Conservation (phyloP, 2,329 filamentous ascomycete genomes). For the Drechslerella dactyloides region DNA sequence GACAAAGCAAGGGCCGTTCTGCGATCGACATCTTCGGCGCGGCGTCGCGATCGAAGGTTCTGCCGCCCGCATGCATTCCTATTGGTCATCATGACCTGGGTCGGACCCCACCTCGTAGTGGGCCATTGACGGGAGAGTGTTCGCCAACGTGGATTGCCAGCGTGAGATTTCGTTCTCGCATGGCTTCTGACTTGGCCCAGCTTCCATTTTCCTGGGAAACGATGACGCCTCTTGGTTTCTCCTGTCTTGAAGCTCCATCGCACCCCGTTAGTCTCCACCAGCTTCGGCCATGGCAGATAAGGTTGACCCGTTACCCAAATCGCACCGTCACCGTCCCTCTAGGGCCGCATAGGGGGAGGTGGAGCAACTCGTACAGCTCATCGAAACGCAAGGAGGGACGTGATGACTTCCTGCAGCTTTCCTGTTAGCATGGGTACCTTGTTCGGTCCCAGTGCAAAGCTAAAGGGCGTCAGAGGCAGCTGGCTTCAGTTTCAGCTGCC, state of each 20-base stretch:
- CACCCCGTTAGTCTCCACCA: too few species aligned
- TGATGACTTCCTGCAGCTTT: neutral
- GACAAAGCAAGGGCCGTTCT: neutral
- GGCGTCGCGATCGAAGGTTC: slow-evolving; percentile 19
- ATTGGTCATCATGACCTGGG: slow-evolving; percentile 23
- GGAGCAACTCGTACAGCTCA: neutral
- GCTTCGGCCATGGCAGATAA: neutral
- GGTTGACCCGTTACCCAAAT: neutral
- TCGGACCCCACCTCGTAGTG: slow-evolving; percentile 19
- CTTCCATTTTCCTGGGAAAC: slow-evolving; percentile 42
- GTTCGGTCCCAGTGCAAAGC: neutral
- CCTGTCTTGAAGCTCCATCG: too few species aligned
- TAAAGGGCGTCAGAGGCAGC: neutral
- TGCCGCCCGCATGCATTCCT: slow-evolving; percentile 4
- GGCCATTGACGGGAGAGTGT: slow-evolving; percentile 37
- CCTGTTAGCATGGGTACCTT: neutral
- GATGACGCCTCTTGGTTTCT: slow-evolving; percentile 26
- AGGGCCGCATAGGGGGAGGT: neutral
- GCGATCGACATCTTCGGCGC: neutral
- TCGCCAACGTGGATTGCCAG: slow-evolving; percentile 25
- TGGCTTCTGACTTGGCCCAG: slow-evolving; percentile 39
- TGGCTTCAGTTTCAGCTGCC: neutral
- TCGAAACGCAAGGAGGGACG: neutral
- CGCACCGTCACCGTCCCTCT: neutral
- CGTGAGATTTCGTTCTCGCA: slow-evolving; percentile 15